Conservation (phyloP, 192 early-diverging fungal genomes). For the Phycomyces blakesleeanus region DNA sequence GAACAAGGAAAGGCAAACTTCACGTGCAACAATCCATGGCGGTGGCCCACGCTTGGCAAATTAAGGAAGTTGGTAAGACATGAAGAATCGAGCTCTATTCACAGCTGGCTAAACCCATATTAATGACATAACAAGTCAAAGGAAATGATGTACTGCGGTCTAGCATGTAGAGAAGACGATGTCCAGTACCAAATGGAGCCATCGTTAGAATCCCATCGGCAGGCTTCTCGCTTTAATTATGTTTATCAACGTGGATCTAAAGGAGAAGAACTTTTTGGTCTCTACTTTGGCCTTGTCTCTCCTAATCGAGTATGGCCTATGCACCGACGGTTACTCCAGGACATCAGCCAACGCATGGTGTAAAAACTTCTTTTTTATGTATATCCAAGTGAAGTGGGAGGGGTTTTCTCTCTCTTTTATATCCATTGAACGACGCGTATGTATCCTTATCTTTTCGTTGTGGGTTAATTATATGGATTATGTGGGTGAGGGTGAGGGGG, state of each 20-base stretch:
- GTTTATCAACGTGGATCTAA: slow-evolving; percentile 7
- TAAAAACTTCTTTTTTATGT: background rate
- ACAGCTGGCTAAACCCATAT: no score
- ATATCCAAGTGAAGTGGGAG: no score
- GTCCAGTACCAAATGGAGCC: background rate
- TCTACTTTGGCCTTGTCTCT: slow-evolving; percentile 22
- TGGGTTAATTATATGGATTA: background rate
- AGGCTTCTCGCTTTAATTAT: slow-evolving; percentile 6
- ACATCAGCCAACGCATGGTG: slow-evolving; percentile 16
- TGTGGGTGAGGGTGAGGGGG: background rate
- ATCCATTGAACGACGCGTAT: background rate
- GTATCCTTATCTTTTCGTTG: slow-evolving; percentile 5
- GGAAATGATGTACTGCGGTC: slow-evolving; percentile 1
- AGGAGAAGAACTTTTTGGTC: slow-evolving; percentile 8
- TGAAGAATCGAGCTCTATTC: no score
- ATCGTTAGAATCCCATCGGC: background rate
- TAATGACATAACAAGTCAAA: background rate
- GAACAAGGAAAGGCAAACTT: background rate
- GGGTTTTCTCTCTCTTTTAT: no score
- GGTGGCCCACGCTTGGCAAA: slow-evolving; percentile 7
- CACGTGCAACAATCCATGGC: background rate
- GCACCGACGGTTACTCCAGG: slow-evolving; percentile 21
- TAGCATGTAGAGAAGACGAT: slow-evolving; percentile 5
- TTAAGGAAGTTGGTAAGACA: slow-evolving; percentile 11
- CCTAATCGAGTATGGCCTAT: slow-evolving; percentile 14